Evolutionary conservation across 257 asterid species (phyloP), one percentile per base, ranked within the genome.

Genomic region (Ehretia macrophylla): DNA sequence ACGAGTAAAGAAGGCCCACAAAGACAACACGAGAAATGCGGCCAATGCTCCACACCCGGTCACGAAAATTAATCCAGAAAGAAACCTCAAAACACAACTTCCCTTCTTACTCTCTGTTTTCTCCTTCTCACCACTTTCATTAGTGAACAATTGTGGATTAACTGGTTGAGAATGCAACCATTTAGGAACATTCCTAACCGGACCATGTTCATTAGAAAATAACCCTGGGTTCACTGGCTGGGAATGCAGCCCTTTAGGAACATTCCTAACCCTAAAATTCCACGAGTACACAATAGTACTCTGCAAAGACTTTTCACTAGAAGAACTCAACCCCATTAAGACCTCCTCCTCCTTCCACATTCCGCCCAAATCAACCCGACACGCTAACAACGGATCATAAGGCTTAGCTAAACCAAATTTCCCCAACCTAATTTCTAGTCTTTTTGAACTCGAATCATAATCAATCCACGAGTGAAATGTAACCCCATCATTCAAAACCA

Each of bases 401-500:
- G 94, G 97, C 77, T 81, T 75, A 40, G 70, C 52, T 42, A 38
- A 47, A 19, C 89, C 88, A 38, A 55, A 80, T 50, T 68, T 69
- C 62, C 73, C 66, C 66, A 89, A 64, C 63, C 95, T 66, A 71
- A 89, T 81, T 75, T 89, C 97, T 21, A 89, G 44, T 64, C 73
- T 76, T 62, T 86, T 89, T 8, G 91, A 85, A 71, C 87, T 84
- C 44, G 90, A 79, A 63, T 86, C 95, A 11, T 86, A 89, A 80
- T 83, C 95, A 51, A 83, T 69, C 95, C 97, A 84, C 5, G 94
- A 78, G 59, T 68, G 94, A 77, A 86, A 56, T 80, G 80, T 86
- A 62, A 62, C 32, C 45, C 97, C 90, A 49, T 88, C 78, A 46
- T 72, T 83, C 84, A 85, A 63, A 52, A 77, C 87, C 84, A 83